phyloP scores from a whole-genome alignment of 1,284 basidiomycete species.

The Papiliotrema laurentii region DNA sequence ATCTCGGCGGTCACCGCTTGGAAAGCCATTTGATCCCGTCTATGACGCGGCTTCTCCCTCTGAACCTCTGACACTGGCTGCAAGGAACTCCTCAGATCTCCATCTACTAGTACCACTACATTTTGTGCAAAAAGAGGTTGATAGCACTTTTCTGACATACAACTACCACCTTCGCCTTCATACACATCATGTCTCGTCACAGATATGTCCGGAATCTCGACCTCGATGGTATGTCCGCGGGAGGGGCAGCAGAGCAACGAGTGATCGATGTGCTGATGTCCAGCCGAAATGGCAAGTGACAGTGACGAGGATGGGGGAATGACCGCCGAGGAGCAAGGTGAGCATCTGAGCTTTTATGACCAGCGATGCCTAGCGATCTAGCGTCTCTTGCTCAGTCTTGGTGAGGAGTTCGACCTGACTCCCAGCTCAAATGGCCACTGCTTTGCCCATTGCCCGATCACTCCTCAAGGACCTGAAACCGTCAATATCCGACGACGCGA shows the following conservation, averaged over 20 bases:
- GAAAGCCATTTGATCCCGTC: neutral
- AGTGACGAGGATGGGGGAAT: conserved; percentile 43
- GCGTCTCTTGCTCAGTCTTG: too few relatives aligned
- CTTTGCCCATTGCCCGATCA: conserved; percentile 62
- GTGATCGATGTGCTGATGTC: neutral
- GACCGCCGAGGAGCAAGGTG: conserved; percentile 29
- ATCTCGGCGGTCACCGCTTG: neutral
- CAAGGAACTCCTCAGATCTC: too few relatives aligned
- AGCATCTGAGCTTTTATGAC: conserved; percentile 52
- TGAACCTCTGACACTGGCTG: too few relatives aligned
- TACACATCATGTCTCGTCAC: conserved; percentile 68
- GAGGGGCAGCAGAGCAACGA: too few relatives aligned
- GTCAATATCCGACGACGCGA: conserved; percentile 66
- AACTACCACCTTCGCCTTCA: neutral
- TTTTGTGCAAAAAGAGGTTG: too few relatives aligned
- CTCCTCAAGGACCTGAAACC: conserved; percentile 66
- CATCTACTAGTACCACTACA: too few relatives aligned
- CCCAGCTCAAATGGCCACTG: conserved; percentile 67
- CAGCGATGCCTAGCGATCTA: too few relatives aligned
- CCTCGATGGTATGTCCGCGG: conserved; percentile 66
- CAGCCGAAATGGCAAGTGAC: conserved; percentile 50
- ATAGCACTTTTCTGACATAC: too few relatives aligned
- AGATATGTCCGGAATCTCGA: conserved; percentile 85
- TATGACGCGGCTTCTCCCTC: too few relatives aligned
- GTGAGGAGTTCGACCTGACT: conserved; percentile 5